Evolutionary conservation across 805 yeast genomes (phyloP).

Genomic region (Wickerhamomyces bovis): DNA sequence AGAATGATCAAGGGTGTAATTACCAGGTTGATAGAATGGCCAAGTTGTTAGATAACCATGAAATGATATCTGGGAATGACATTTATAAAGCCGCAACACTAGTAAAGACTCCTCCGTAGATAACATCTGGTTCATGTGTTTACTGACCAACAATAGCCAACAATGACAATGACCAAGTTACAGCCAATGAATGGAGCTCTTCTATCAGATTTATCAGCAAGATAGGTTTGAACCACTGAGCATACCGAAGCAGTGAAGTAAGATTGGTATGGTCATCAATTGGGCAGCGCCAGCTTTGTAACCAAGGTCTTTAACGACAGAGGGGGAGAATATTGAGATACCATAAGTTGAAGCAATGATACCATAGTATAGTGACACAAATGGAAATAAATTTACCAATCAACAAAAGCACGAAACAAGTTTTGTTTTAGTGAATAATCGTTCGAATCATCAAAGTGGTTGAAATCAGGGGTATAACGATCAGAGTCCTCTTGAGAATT

Average conservation of each 20-base stretch:
- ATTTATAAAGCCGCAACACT: conserved; percentile 27
- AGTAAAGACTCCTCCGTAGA: conserved; percentile 29
- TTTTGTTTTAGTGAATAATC: conserved; percentile 7
- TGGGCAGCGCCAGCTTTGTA: conserved; percentile 34
- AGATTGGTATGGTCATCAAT: conserved; percentile 38
- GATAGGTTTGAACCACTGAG: conserved; percentile 22
- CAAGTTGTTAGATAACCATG: conserved; percentile 31
- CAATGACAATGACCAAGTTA: conserved; percentile 25
- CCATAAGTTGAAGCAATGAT: conserved; percentile 30
- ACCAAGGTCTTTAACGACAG: conserved; percentile 34
- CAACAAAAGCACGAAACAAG: conserved; percentile 20
- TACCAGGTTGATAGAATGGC: conserved; percentile 29
- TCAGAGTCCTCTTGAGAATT: neutral
- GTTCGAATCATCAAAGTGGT: conserved; percentile 7
- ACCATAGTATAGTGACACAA: conserved; percentile 25
- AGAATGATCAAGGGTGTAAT: conserved; percentile 27
- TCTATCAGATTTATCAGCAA: conserved; percentile 22
- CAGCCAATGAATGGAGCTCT: conserved; percentile 27
- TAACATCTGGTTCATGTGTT: conserved; percentile 18
- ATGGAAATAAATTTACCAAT: conserved; percentile 28
- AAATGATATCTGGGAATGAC: conserved; percentile 29
- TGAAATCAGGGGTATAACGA: conserved; percentile 5
- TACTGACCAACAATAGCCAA: conserved; percentile 26
- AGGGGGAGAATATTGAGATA: conserved; percentile 35
- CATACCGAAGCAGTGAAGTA: conserved; percentile 29